Base-by-base conservation (phyloP, 1,139 yeast genomes). In the Meyerozyma athensensis region DNA sequence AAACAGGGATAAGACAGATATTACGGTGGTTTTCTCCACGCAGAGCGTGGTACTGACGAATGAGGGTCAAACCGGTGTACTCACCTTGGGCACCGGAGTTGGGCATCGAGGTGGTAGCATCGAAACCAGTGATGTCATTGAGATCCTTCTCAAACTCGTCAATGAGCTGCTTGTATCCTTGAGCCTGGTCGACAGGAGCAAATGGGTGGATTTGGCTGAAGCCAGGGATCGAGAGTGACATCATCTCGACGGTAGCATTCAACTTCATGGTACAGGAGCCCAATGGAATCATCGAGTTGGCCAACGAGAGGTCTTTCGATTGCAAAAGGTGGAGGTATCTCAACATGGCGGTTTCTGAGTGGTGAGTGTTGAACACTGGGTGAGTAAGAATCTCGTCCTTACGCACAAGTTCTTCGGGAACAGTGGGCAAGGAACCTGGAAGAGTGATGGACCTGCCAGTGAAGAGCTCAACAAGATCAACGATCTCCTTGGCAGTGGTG, bases 61-160 rank as follows among this genome's bases (percentile, higher is more conserved):
- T 92, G 39, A 89, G 87, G 41, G 95, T 78, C 47, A 92, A 73
- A 26, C 98, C 98, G 19, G 97, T 80, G 65, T 85, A 92, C 65
- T 92, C 98, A 61, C 98, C 98, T 63, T 90, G 96, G 31, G 98
- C 98, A 49, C 98, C 98, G 34, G 97, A 86, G 61, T 92, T 92
- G 47, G 98, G 98, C 81, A 89, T 95, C 42, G 86, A 69, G 5
- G 97, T 86, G 18, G 95, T 84, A 33, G 89, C 94, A 46, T 81
- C 86, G 54, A 92, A 87, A 0, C 97, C 97, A n/a, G 98, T 92
- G 46, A 92, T 90, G 47, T 85, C 89, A 42, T 92, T 87, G 49
- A 92, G 71, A 60, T 92, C 97, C 39, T 72, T 68, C 60, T 86
- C 96, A 35, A 92, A 76, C 56, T 86, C 95, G 31, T 63, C 61